Conservation (phyloP, 108 stramenopile species). For the Cyclotella choctawhatcheeana region DNA sequence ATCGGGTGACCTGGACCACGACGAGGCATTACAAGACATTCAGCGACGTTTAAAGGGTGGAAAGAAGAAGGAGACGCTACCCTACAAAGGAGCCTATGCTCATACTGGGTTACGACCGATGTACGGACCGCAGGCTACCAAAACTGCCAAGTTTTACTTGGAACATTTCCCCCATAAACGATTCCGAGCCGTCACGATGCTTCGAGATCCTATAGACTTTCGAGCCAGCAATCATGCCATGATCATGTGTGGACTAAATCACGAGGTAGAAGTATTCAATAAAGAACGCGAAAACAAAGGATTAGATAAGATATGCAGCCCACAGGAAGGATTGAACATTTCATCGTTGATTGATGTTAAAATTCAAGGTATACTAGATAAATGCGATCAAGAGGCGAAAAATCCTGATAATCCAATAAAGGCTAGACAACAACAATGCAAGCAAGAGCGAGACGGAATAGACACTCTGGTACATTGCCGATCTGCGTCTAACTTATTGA, state of each 20-base stretch:
- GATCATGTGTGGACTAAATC: slow-evolving; percentile 56
- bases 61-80: slow-evolving; percentile 21
- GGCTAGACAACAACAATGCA: slow-evolving; percentile 29
- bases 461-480: slow-evolving; percentile 48
- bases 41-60: slow-evolving; percentile 9
- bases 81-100: slow-evolving; percentile 44
- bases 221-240: slow-evolving; percentile 52
- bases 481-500: slow-evolving; percentile 33
- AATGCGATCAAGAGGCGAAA: slow-evolving; percentile 21
- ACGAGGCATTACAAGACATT: slow-evolving; percentile 49
- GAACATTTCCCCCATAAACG: slow-evolving; percentile 39
- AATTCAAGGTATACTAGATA: slow-evolving; percentile 23
- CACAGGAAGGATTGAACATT: slow-evolving; percentile 45
- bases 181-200: slow-evolving; percentile 37
- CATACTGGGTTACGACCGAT: slow-evolving; percentile 49
- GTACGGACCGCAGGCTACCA: slow-evolving; percentile 36
- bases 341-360: slow-evolving; percentile 37
- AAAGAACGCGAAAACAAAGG: slow-evolving; percentile 12
- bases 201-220: slow-evolving; percentile 43
- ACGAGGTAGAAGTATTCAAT: slow-evolving; percentile 36
- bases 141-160: slow-evolving; percentile 34
- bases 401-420: not conserved
- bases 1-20: slow-evolving; percentile 39
- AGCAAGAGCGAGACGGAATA: slow-evolving; percentile 15
- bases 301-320: slow-evolving; percentile 29